These are phyloP conservation scores for Diaporthe aspalathi DNA, from an alignment of 2,329 filamentous ascomycete species.

Conservation along the genomic window DNA sequence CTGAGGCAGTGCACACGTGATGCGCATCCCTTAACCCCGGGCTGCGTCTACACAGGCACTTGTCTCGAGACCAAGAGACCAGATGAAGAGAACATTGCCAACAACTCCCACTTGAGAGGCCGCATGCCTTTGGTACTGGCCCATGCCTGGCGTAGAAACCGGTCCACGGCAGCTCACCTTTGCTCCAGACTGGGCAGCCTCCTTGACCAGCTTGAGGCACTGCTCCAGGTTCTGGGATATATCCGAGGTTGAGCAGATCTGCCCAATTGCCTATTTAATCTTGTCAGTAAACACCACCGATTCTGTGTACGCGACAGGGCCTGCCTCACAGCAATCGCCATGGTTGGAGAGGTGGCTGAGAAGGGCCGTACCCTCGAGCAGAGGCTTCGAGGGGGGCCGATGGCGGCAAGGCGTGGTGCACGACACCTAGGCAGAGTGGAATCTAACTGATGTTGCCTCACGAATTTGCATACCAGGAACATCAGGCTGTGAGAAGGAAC, in stretches of 20 bases:
- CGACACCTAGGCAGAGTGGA: not conserved
- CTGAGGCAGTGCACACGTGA: too few species aligned
- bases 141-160: not conserved
- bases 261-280: constrained; percentile 80
- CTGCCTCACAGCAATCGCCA: constrained; percentile 31
- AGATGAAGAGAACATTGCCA: not conserved
- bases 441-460: not conserved
- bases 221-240: constrained; percentile 83
- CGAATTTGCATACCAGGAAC: not conserved
- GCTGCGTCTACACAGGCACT: too few species aligned
- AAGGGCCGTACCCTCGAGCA: not conserved
- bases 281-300: not conserved
- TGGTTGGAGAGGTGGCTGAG: constrained; percentile 4
- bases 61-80: not conserved
- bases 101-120: not conserved
- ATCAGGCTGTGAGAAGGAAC: not conserved
- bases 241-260: constrained; percentile 86
- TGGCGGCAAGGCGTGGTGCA: not conserved
- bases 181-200: constrained; percentile 80
- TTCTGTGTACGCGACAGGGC: not conserved
- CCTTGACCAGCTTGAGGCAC: constrained; percentile 77
- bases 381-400: not conserved
- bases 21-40: too few species aligned
- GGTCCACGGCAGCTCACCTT: constrained; percentile 65
- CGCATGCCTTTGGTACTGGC: not conserved